Conservation (phyloP, 441 rosid species). For the Pelargonium myrrhifolium region DNA sequence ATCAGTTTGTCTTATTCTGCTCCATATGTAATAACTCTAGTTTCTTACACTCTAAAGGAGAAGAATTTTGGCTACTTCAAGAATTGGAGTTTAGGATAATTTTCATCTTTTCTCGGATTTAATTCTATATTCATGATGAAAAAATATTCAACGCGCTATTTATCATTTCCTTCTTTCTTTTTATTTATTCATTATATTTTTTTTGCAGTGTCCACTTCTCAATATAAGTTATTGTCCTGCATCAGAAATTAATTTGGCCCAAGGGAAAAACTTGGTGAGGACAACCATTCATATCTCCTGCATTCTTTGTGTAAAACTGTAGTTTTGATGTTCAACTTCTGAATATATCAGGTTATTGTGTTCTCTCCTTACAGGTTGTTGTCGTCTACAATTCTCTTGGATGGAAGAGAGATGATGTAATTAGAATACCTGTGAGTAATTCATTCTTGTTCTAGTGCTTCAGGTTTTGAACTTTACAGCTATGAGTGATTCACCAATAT, state of each 20-base stretch:
- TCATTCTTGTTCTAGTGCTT: not conserved
- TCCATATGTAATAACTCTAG: not conserved
- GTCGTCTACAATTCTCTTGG: slow-evolving; percentile 91
- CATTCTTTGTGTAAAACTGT: slow-evolving; percentile 7
- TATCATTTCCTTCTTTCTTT: slow-evolving; percentile 6
- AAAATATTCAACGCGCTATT: not conserved
- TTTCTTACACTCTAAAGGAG: not conserved
- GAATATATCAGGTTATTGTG: slow-evolving; percentile 15
- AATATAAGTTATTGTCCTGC: slow-evolving; percentile 93
- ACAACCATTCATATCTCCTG: slow-evolving; percentile 13
- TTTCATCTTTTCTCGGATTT: not conserved
- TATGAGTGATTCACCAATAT: not conserved
- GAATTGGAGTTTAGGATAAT: not conserved
- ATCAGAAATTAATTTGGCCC: slow-evolving; percentile 56
- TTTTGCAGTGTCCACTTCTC: slow-evolving; percentile 79
- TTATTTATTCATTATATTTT: slow-evolving; percentile 8
- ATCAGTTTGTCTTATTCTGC: not conserved
- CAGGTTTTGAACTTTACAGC: slow-evolving; percentile 1
- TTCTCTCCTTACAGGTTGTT: slow-evolving; percentile 44
- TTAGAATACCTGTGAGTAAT: slow-evolving; percentile 79
- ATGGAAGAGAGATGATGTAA: slow-evolving; percentile 82
- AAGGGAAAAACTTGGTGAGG: slow-evolving; percentile 71
- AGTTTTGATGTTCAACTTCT: slow-evolving; percentile 13
- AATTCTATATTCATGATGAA: not conserved
- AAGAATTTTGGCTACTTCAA: not conserved